Evolutionary conservation across 371 early-diverging fungal genomes (phyloP).

Genomic region (Apophysomyces sp.): DNA sequence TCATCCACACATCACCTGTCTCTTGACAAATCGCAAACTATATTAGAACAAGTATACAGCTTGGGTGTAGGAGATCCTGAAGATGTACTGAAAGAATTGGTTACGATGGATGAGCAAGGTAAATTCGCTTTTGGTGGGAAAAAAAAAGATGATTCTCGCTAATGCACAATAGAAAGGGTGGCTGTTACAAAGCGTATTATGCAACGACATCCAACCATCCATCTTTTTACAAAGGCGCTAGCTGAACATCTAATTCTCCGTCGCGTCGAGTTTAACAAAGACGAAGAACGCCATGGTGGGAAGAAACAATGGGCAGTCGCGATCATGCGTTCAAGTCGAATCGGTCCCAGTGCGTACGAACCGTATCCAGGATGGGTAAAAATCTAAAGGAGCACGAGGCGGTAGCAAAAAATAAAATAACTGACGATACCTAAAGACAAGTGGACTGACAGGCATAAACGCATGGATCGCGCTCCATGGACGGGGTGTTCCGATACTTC

Average conservation of each 20-base stretch:
- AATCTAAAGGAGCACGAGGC: background rate
- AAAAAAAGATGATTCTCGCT: background rate
- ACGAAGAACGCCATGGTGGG: constrained; percentile 17
- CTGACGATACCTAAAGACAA: constrained; percentile 14
- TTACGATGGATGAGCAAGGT: constrained; percentile 40
- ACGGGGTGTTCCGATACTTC: constrained; percentile 18
- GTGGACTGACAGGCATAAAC: constrained; percentile 45
- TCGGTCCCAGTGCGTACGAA: constrained; percentile 40
- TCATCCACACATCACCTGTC: constrained; percentile 18
- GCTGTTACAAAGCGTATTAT: constrained; percentile 18
- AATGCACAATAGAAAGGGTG: constrained; percentile 13
- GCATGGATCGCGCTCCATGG: constrained; percentile 26
- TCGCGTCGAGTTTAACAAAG: constrained; percentile 29
- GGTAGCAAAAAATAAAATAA: background rate
- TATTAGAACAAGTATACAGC: constrained; percentile 31
- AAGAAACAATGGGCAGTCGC: constrained; percentile 32
- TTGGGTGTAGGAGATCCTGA: constrained; percentile 32
- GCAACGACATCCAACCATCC: constrained; percentile 43
- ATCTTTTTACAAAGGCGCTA: constrained; percentile 53
- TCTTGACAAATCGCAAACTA: background rate
- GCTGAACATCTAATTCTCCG: constrained; percentile 46
- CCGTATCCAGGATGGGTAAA: constrained; percentile 54
- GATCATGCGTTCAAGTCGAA: constrained; percentile 48
- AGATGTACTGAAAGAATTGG: constrained; percentile 36
- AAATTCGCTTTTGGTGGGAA: background rate